phyloP scores from a whole-genome alignment of 306 rosid species.

The Cucurbita pepo region DNA sequence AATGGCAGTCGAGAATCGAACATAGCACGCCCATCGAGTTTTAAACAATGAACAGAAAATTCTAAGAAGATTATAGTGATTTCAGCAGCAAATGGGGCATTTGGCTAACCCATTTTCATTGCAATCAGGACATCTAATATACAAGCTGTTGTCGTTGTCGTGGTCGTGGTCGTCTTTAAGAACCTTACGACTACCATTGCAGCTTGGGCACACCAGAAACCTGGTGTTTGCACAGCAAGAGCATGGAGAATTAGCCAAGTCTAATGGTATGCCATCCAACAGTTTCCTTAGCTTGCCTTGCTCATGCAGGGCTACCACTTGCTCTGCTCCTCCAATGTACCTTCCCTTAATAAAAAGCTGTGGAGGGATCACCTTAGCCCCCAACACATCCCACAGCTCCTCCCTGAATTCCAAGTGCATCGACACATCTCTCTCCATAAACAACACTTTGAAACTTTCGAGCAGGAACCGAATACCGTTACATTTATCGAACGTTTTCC shows the following conservation, averaged over 20 bases:
- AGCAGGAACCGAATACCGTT: slow-evolving; percentile 50
- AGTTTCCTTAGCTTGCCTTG: slow-evolving; percentile 62
- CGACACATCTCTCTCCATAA: slow-evolving; percentile 75
- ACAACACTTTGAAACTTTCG: slow-evolving; percentile 43
- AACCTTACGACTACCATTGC: slow-evolving; percentile 68
- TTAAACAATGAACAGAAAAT: background rate
- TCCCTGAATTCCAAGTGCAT: slow-evolving; percentile 66
- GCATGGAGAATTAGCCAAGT: slow-evolving; percentile 26
- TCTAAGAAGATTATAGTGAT: slow-evolving; percentile 5
- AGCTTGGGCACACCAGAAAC: slow-evolving; percentile 49
- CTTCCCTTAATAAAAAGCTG: slow-evolving; percentile 79
- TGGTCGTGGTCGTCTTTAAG: slow-evolving; percentile 14
- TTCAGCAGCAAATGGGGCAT: slow-evolving; percentile 59
- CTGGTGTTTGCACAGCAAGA: slow-evolving; percentile 42
- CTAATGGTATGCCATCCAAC: slow-evolving; percentile 48
- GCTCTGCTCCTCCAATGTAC: slow-evolving; percentile 87
- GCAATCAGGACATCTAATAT: slow-evolving; percentile 49
- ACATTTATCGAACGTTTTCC: slow-evolving; percentile 79
- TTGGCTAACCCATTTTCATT: slow-evolving; percentile 84
- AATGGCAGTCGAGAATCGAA: background rate
- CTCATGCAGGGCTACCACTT: slow-evolving; percentile 71
- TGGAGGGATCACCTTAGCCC: slow-evolving; percentile 63
- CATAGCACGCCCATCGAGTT: background rate
- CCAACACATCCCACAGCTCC: slow-evolving; percentile 63
- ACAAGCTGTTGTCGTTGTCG: slow-evolving; percentile 7